Conservation (phyloP, 1,139 yeast genomes). For the Hemisphaericaspora lyxosophila region DNA sequence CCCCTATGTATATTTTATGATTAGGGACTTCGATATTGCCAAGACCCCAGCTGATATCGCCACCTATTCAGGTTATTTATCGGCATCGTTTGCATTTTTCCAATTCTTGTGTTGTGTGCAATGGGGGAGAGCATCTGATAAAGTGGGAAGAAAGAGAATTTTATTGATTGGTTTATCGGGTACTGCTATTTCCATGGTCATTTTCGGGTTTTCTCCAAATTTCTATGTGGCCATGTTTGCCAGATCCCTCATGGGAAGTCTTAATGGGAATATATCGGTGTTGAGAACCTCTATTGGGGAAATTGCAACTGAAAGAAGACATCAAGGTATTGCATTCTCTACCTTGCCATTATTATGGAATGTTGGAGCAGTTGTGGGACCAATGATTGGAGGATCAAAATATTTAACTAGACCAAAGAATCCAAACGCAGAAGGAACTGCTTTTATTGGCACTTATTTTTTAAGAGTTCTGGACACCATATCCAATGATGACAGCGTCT, state of each 20-base stretch:
- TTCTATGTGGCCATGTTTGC: conserved; percentile 35
- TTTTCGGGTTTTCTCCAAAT: conserved; percentile 36
- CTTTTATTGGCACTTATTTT: conserved; percentile 6
- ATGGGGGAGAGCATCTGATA: conserved; percentile 37
- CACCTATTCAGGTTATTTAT: conserved; percentile 38
- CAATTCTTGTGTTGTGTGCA: conserved; percentile 39
- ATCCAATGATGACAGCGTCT: conserved; percentile 7
- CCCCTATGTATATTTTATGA: conserved; percentile 42
- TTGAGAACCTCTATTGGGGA: conserved; percentile 41
- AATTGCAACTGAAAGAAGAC: conserved; percentile 34
- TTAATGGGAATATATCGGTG: conserved; percentile 40
- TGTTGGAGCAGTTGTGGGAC: conserved; percentile 48
- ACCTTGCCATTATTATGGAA: conserved; percentile 37
- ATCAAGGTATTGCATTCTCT: conserved; percentile 39
- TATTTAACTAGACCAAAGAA: conserved; percentile 33
- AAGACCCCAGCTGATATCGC: conserved; percentile 34
- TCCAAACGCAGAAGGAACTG: conserved; percentile 6
- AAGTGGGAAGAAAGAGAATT: conserved; percentile 34
- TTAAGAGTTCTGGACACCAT: background rate
- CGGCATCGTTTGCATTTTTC: conserved; percentile 37
- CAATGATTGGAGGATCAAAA: conserved; percentile 53
- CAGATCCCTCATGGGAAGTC: conserved; percentile 32
- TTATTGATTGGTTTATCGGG: conserved; percentile 33
- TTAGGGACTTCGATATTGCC: conserved; percentile 38
- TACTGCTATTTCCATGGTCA: conserved; percentile 26